Base-by-base conservation (phyloP, 208 protist species). In the Trypanosoma caninum region DNA sequence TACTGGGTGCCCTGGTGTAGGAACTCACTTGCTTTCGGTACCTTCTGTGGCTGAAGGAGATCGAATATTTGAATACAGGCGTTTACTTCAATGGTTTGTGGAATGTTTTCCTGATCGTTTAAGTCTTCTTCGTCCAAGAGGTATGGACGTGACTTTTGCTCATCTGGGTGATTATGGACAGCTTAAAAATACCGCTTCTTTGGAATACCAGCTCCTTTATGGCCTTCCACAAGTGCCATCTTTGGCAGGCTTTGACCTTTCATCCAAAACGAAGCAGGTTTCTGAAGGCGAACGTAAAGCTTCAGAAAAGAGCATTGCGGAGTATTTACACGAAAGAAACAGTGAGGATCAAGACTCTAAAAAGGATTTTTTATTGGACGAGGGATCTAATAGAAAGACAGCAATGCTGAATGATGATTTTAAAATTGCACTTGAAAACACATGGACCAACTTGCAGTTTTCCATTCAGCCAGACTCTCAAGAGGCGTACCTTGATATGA, bases 121-220 rank as follows among this genome's bases (percentile, higher is more conserved):
- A 37, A 55, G 82, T 67, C 77, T 81, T 48, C 72, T 96, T 51
- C 75, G 79, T 30, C 90, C 90, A 31, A 68, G 84, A 7, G 87
- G 87, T 4, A 84, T 87, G 74, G 78, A 93, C 44, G 72, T 80
- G 22, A 77, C 72, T 6, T 94, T 94, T 69, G 40, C 66, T 13
- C 84, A 96, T 52, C 74, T 96, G 16, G 90, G 90, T 25, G 83
- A 94, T 64, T 96, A 96, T 72, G 89, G 89, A 0, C 89, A 95
- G 55, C 60, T 93, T 28, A 48, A 65, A 30, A 57, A 72, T 46
- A 83, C 70, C 16, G 54, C 72, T 57, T 82, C 65, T 18, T 69
- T 93, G 10, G 80, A 93, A 60, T 82, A 74, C 53, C 86, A 95
- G 46, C 68, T 95, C 51, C 73, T 95, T 41, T 95, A 91, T 65